phyloP scores from a whole-genome alignment of 2,329 filamentous ascomycete species.

The Rosellinia necatrix region DNA sequence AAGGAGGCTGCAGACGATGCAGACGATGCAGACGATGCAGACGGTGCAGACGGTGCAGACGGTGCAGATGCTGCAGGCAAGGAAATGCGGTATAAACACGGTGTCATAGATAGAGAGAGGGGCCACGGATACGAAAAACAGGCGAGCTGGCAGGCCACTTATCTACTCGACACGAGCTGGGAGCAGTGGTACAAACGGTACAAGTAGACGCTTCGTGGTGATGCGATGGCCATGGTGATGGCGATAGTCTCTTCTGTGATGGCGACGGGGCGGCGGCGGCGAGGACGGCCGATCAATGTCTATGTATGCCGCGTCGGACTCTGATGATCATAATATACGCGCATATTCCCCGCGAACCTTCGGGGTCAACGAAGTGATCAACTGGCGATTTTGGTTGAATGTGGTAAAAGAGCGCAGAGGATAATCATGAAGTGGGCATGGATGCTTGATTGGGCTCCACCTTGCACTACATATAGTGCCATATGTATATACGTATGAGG shows the following conservation, averaged over 20 bases:
- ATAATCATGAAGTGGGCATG: not conserved
- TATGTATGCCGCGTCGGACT: too few species aligned
- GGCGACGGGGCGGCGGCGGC: too few species aligned
- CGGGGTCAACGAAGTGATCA: not conserved
- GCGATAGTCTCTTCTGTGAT: too few species aligned
- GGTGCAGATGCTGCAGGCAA: not conserved
- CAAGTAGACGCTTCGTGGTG: too few species aligned
- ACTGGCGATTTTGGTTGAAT: not conserved
- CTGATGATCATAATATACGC: slow-evolving; percentile 11
- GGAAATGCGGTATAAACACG: not conserved
- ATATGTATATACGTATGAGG: too few species aligned
- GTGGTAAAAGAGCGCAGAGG: not conserved
- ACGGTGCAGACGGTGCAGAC: not conserved
- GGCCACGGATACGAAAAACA: not conserved
- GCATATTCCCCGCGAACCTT: not conserved
- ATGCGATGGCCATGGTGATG: too few species aligned
- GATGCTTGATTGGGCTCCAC: too few species aligned
- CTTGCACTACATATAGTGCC: too few species aligned
- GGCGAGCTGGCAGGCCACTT: not conserved
- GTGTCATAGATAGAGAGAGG: not conserved
- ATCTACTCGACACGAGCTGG: not conserved
- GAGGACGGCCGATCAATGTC: too few species aligned
- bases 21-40: not conserved
- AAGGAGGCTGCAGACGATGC: not conserved
- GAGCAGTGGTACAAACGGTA: too few species aligned